These are phyloP conservation scores for Talaromyces albobiverticillius DNA, from an alignment of 2,329 filamentous ascomycete genomes.

Conservation along the genomic window DNA sequence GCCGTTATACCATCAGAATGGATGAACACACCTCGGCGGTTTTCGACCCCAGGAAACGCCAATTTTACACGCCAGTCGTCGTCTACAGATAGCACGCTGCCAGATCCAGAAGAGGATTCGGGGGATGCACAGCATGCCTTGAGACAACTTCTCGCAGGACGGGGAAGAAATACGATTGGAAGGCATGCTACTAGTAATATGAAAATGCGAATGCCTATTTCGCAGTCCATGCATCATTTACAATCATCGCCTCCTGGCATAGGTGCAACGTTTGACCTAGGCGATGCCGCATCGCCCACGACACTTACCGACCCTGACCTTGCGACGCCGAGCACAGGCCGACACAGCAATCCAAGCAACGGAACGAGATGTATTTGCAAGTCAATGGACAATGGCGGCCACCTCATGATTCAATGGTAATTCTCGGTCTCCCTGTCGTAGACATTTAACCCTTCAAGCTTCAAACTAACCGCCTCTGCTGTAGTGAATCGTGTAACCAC, in stretches of 20 bases:
- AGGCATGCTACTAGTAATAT: conserved; percentile 25
- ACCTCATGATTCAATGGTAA: conserved; percentile 60
- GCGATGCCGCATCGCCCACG: conserved; percentile 47
- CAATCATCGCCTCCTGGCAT: conserved; percentile 45
- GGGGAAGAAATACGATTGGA: conserved; percentile 26
- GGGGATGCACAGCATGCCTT: conserved; percentile 48
- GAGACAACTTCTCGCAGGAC: conserved; percentile 42
- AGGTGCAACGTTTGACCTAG: conserved; percentile 33
- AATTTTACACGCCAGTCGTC: conserved; percentile 32
- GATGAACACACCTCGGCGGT: conserved; percentile 34
- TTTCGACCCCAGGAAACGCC: conserved; percentile 28
- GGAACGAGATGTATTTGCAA: conserved; percentile 60
- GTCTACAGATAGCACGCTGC: conserved; percentile 21
- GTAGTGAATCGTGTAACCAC: conserved; percentile 59
- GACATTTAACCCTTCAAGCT: no score
- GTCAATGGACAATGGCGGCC: conserved; percentile 51
- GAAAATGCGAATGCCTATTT: conserved; percentile 24
- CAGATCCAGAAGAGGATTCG: conserved; percentile 27
- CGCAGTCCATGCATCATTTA: conserved; percentile 33
- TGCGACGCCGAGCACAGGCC: conserved; percentile 53
- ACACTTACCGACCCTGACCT: conserved; percentile 51
- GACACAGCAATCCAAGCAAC: conserved; percentile 50
- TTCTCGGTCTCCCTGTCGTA: conserved; percentile 14
- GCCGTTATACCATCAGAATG: conserved; percentile 24
- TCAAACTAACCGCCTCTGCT: neutral